phyloP scores from a whole-genome alignment of 2,329 filamentous ascomycete genomes.

The Arthrinium phaeospermum region DNA sequence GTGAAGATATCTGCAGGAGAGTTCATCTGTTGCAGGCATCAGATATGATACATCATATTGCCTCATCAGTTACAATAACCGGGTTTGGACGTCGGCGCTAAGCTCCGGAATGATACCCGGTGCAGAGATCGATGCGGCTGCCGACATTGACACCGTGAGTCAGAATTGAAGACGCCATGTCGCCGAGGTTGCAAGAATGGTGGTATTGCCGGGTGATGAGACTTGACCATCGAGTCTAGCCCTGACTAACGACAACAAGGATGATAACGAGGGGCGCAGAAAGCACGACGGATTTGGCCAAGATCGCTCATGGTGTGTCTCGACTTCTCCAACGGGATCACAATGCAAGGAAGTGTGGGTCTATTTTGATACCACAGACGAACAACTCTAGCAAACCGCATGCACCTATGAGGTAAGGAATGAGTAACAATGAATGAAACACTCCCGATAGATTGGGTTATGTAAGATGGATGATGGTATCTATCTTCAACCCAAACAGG shows the following conservation, averaged over 20 bases:
- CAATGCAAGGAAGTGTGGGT: neutral
- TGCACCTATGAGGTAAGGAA: neutral
- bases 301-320: neutral
- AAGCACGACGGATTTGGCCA: neutral
- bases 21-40: neutral
- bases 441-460: neutral
- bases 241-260: neutral
- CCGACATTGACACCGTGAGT: neutral
- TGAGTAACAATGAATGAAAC: neutral
- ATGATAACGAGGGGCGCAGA: neutral
- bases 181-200: neutral
- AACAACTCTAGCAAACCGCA: conserved; percentile 1
- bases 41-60: neutral
- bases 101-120: neutral
- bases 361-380: neutral
- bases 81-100: neutral
- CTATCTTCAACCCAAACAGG: neutral
- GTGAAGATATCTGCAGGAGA: conserved; percentile 11
- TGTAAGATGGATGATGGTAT: neutral
- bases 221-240: neutral
- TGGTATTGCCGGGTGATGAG: neutral
- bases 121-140: neutral
- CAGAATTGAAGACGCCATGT: neutral
- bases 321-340: neutral
- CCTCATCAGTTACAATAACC: neutral